Base-by-base conservation (phyloP, 345 rosid species). In the Sonneratia caseolaris region DNA sequence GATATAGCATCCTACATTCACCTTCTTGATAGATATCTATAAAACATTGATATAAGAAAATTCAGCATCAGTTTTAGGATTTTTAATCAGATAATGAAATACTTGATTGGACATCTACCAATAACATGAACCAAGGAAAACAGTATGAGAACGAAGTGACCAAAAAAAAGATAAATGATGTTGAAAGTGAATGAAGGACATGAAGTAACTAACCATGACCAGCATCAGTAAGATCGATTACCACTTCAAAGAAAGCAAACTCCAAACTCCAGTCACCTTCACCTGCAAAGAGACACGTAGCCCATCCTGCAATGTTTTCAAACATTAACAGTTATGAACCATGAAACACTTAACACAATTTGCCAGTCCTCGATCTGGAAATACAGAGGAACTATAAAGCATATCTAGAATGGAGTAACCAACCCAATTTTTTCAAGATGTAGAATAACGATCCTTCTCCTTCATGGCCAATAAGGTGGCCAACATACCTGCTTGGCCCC, bases 381-480 rank as follows among this genome's bases (percentile, higher is more conserved):
- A 27, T 27, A 1, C 32, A 27, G 32, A 27, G 32, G 32, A 27
- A 27, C 32, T 27, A 27, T 27, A 27, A 27, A 27, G 32, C 32
- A 18, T 49, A 8, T 16, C 12, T 18, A 49, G 69, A 72, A 62
- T 64, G 48, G 70, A 22, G 71, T 69, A 74, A 79, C 86, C 72
- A 76, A 94, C 98, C 98, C 80, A 89, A 79, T 57, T 79, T 86
- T 77, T 94, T 94, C 85, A 91, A 82, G 85, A 91, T 80, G 57
- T 86, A 83, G 82, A 84, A 94, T 72, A 94, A 72, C 40, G 97
- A 89, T 72, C 98, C 98, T 83, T 91, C 93, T 78, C 93, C 96
- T 85, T 91, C 88, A 77, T 94, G 98, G 66, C 93, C 95, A 75
- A 91, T 86, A 72, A 94, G 91, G 80, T 94, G 97, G 71, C 89